Evolutionary conservation across 1,139 yeast species (phyloP), one percentile per base, ranked within the genome.

Genomic region (Yamadazyma kanchanaburiensis): DNA sequence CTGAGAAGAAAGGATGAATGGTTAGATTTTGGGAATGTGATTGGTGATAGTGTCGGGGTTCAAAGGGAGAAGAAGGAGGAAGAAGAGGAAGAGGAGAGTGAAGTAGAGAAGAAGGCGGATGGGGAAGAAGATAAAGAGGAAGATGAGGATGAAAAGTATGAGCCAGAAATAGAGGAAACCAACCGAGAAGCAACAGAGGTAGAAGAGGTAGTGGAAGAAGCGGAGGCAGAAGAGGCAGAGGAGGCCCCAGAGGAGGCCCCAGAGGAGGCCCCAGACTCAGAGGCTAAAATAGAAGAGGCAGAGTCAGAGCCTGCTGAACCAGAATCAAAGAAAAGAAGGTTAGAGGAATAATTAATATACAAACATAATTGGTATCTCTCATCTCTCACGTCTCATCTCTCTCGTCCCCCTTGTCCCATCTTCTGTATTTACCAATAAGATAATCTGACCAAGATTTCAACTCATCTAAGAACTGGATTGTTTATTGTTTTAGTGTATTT

Each of bases 21-120:
- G 60, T 31, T 55, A 9, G 27, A 38, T 7, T 40, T 55, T 42
- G 44, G 12, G 15, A 12, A 18, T 15, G 27, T 34, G 2, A 39
- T 32, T 15, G 33, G 27, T 26, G 24, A 30, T 23, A 28, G 9
- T 19, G 36, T 28, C 10, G 38, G 25, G 23, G 34, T 14, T 24
- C 38, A 32, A 15, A 37, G 15, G 19, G 34, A 30, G 31, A 24
- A 21, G 18, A 21, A 22, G 24, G 33, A 26, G 18, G 32, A 28
- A 21, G 12, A 12, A 13, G 24, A 28, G 19, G 23, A 19, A 4
- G 20, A 13, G 11, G 19, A 21, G n/a, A 26, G 16, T 6, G 32
- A 22, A 22, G 22, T 11, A 6, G 27, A 12, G 13, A 19, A 20
- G 5, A 21, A 21, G 6, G 26, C 15, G 12, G 24, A 18, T 9